These are phyloP conservation scores for Aspergillus glaucus DNA, from an alignment of 2,329 filamentous ascomycete species.

Conservation along the genomic window DNA sequence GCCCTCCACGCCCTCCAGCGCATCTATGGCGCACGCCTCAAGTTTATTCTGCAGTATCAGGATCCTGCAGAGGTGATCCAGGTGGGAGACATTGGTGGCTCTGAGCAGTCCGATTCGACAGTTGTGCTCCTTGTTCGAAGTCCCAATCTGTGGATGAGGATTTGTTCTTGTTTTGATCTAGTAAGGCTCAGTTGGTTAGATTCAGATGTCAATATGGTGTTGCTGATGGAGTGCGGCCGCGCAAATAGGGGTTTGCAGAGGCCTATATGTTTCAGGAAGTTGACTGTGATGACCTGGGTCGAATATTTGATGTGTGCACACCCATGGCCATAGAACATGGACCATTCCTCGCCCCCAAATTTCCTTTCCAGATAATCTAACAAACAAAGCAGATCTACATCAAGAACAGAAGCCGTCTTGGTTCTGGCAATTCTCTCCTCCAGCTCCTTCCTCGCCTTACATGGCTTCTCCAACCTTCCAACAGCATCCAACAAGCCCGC, in stretches of 20 bases:
- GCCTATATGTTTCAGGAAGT: conserved; percentile 69
- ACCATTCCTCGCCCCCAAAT: background rate
- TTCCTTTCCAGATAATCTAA: background rate
- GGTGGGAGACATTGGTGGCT: background rate
- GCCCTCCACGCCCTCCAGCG: background rate
- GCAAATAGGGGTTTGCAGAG: conserved; percentile 56
- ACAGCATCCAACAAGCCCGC: conserved; percentile 53
- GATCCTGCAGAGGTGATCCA: background rate
- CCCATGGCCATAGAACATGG: background rate
- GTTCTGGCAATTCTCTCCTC: conserved; percentile 5
- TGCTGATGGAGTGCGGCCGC: background rate
- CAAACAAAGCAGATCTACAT: conserved; percentile 56
- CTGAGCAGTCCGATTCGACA: background rate
- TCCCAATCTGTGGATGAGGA: background rate
- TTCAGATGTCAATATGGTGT: background rate
- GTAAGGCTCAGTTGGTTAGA: background rate
- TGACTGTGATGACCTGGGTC: conserved; percentile 59
- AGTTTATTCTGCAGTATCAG: background rate
- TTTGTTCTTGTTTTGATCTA: background rate
- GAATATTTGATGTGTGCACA: conserved; percentile 57
- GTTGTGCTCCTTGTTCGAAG: background rate
- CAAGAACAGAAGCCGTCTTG: conserved; percentile 49
- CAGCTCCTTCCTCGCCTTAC: conserved; percentile 4
- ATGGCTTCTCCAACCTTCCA: conserved; percentile 52
- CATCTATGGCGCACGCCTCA: background rate